Base-by-base conservation (phyloP, 805 yeast genomes). In the Myxozyma mucilagina region DNA sequence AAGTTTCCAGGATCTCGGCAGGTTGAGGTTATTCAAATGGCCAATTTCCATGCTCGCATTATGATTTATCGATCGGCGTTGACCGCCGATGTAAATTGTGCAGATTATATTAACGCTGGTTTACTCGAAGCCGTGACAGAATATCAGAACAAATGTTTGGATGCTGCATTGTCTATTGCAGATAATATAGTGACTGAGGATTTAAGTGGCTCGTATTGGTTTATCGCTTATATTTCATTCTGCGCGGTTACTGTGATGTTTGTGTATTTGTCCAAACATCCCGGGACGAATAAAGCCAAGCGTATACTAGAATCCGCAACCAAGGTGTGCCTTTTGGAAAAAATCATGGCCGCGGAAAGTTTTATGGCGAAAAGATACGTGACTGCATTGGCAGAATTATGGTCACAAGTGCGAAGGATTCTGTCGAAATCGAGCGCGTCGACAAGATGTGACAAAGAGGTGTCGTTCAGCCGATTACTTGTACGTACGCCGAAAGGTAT, bases 191-290 rank as follows among this genome's bases (percentile, higher is more conserved):
- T 16, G 4, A 42, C 41, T 38, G 36, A 24, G 7, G 20, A 47
- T n/a, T n/a, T 60, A n/a, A 34, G 50, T 29, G 58, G 64, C 8
- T 49, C 64, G 32, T 20, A 58, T 20, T 60, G 64, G 64, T 53
- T 41, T 45, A 53, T 53, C 0, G 64, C 64, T 11, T 60, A 60
- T 43, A 47, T 60, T n/a, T 42, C 39, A 38, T 60, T 60, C 36
- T 60, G 64, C 18, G 64, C 64, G 1, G 53, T 53, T 24, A 60
- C 64, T 1, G 64, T 60, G 31, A 60, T 60, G 64, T 60, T 60
- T 59, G 64, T 60, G 29, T 60, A 59, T 45, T 50, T 60, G 10
- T 32, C 61, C 2, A 51, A 57, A n/a, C 56, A 55, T 45, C 58
- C 64, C 10, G 32, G 31, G 8, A 16, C 55, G 9, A 31, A 49